Evolutionary conservation across 2,329 filamentous ascomycete genomes (phyloP), one percentile per base, ranked within the genome.

Genomic region (Microsporum ferrugineum): DNA sequence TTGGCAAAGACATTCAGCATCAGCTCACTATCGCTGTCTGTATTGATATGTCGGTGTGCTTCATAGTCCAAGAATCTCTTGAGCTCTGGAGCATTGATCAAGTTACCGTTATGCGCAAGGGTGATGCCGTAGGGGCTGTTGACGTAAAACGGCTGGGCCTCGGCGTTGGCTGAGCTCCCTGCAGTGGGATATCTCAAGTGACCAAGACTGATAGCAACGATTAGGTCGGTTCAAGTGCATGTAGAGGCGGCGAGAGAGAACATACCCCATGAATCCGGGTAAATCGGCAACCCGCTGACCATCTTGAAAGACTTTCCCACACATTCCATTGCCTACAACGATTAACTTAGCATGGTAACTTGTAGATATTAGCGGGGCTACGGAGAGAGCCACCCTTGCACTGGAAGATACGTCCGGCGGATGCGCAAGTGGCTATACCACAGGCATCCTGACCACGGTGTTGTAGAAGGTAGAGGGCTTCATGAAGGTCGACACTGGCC

Each of bases 121-220:
- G 82, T 88, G 68, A 95, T 87, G 56, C 90, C 90, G 71, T 90
- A 94, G 0, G 89, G 89, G 62, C 82, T 83, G 77, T 95, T 95
- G 68, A 94, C 89, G 71, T 94, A 96, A 74, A 96, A 95, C 0
- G 91, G 91, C 75, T 96, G 91, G 8, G 89, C 89, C 75, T 96
- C 90, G 5, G 89, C 86, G 69, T 89, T 92, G 62, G 84, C 84
- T 66, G 87, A 88, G 72, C 86, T 94, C 61, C 91, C 91, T 10
- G 88, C 88, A 5, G 91, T 96, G 8, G 91, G 91, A 74, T 96
- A 96, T 72, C 91, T 82, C 67, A 96, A 75, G 74, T 96, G 91
- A 47, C 84, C 88, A 63, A 96, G 81, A 17, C 49, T 53, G 14
- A 8, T 31, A 53, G 29, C 33, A 33, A 53, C 27, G 2, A 10